Base-by-base conservation (phyloP, 1,139 yeast species). In the Torulaspora globosa region DNA sequence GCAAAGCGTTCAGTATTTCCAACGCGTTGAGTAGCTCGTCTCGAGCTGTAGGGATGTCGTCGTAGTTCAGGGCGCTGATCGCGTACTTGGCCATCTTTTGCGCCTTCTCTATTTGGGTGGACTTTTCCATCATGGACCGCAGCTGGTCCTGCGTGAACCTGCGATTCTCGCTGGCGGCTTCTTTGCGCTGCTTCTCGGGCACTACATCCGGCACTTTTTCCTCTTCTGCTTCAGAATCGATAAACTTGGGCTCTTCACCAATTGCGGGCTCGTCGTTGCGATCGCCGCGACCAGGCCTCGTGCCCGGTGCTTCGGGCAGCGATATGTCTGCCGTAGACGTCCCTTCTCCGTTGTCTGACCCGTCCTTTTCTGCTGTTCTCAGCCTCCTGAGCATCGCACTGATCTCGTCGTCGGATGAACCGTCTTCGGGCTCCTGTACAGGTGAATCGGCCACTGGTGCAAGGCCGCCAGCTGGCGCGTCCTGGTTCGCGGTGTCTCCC, bases 61-160 rank as follows among this genome's bases (percentile, higher is more conserved):
- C 97, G 64, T 89, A 92, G 63, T 89, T 90, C 56, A 92, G 74
- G 0, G 98, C 98, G 41, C 96, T 86, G 8, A 90, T 83, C 3
- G 97, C 97, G 65, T 82, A 92, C 65, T 84, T 86, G 41, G 97
- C 92, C 55, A 80, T 85, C 60, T 85, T 88, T 62, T 90, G 97
- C 0, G 89, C 85, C 54, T 74, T 71, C n/a, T 59, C 61, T 12
- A 65, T 57, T 34, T 54, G 51, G 9, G 42, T 49, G 2, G 63
- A 52, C 15, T 54, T 50, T 32, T 61, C 59, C 62, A 64, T 58
- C 50, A 64, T 60, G 1, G 46, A 40, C 14, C 48, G 33, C 24
- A 44, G 12, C n/a, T 36, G 36, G 10, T 35, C 42, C 39, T 36
- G 26, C 18, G 43, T 40, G 24, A 31, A 33, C 28, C 33, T 23